These are phyloP conservation scores for Incumbomyces lentus DNA, from an alignment of 2,329 filamentous ascomycete genomes.

Conservation along the genomic window DNA sequence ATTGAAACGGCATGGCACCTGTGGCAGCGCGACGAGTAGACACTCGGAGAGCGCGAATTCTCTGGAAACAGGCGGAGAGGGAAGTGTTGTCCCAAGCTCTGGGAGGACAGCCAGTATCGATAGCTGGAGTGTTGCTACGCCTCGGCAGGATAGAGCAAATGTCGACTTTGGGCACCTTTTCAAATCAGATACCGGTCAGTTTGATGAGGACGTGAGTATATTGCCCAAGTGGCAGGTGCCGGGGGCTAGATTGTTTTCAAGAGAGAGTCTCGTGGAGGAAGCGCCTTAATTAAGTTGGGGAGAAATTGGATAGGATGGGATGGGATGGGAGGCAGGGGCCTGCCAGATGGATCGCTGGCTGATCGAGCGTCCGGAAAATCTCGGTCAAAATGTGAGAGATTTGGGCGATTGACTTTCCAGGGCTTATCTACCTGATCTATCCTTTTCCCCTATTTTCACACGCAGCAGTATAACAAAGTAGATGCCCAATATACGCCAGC, in stretches of 20 bases:
- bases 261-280: neutral
- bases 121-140: neutral
- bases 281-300: neutral
- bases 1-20: neutral
- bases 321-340: neutral
- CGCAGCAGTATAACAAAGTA: too few relatives aligned
- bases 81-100: neutral
- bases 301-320: neutral
- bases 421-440: neutral
- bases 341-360: neutral
- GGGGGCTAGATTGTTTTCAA: neutral
- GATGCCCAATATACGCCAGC: too few relatives aligned
- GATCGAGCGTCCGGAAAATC: neutral
- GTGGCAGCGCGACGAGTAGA: neutral
- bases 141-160: neutral
- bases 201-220: conserved; percentile 1
- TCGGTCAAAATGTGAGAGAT: too few relatives aligned
- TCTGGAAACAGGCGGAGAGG: neutral
- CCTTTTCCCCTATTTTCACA: neutral
- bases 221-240: neutral
- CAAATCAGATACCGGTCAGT: neutral
- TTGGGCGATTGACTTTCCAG: neutral
- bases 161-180: neutral
- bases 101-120: conserved; percentile 2
- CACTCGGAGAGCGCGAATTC: neutral